These are phyloP conservation scores for Fusarium tjaetaba DNA, from an alignment of 2,329 filamentous ascomycete genomes.

Conservation along the genomic window DNA sequence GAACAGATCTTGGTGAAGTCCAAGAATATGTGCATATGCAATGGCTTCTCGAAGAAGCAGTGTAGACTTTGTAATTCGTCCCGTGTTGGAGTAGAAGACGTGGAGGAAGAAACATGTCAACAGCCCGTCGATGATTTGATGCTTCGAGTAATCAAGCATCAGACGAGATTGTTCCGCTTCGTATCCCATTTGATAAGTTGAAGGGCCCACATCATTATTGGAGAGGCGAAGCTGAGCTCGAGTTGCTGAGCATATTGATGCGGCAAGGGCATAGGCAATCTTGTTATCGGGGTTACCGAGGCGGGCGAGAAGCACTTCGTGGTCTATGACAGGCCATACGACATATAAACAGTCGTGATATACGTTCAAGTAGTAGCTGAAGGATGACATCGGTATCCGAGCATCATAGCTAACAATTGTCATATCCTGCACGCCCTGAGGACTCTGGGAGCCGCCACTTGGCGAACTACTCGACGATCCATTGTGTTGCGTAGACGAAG, in stretches of 20 bases:
- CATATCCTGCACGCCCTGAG: background rate
- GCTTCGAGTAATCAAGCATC: conserved; percentile 15
- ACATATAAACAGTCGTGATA: conserved; percentile 6
- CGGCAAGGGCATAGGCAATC: conserved; percentile 14
- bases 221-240: conserved; percentile 19
- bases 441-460: background rate
- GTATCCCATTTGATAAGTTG: background rate
- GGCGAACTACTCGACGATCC: background rate
- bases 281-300: background rate
- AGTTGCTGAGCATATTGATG: conserved; percentile 17
- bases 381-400: background rate
- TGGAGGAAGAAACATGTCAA: conserved; percentile 24
- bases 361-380: conserved; percentile 13
- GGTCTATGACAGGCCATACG: conserved; percentile 13
- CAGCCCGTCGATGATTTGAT: background rate
- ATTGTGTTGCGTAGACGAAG: background rate
- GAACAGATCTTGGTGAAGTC: conserved; percentile 17
- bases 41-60: conserved; percentile 16
- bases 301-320: background rate
- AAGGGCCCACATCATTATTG: background rate
- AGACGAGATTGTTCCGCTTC: conserved; percentile 16
- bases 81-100: conserved; percentile 14
- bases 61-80: conserved; percentile 18
- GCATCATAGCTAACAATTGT: background rate
- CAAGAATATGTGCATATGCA: conserved; percentile 18